Evolutionary conservation across 768 basidiomycete species (phyloP), one percentile per base, ranked within the genome.

Genomic region (Leccinum barrowsii): DNA sequence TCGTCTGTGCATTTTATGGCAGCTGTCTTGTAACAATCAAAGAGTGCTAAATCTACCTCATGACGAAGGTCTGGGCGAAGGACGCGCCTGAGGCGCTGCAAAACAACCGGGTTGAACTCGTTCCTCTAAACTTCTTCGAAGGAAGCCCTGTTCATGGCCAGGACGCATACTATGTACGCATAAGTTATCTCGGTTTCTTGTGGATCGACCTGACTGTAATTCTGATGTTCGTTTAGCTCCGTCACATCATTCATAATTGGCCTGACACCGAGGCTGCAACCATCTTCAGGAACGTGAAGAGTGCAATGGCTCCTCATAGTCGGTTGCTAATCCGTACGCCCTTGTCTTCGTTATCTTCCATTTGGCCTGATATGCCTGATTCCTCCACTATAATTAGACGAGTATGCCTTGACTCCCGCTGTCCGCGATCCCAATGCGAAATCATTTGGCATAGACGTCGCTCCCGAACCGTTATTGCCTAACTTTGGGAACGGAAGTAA

Each of bases 401-500:
- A 70, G 44, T 65, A 62, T 5, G 61, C 60, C 24, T 11, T 70
- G 46, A 56, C 37, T 17, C 46, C 55, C 5, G 65, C 63, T 15
- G 37, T 56, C 22, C 59, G 52, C 17, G 59, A 63, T 22, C 50
- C 55, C 13, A 56, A 28, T 30, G 42, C 46, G 4, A 55, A 58
- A 10, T 58, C 55, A 7, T 59, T 52, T 28, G 59, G 56, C 42
- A 40, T 60, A 70, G 67, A 68, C 7, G 53, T 63, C 59, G 80
- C 78, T 1, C 80, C 80, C 0, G 74, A 76, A 53, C 81, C 79
- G 0, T 67, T 83, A 49, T 69, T 82, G 2, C 74, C 80, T 5
- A 82, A 81, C 64, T 81, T 76, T 54, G 80, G 79, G 26, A 70
- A 75, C 6, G 80, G 77, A 2, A 70, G 68, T 40, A 66, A 76